Percentiles rank a stretch among this genome's conserved stretches.
Conservation (phyloP, 768 basidiomycete genomes). For the Suillus tomentosus region DNA sequence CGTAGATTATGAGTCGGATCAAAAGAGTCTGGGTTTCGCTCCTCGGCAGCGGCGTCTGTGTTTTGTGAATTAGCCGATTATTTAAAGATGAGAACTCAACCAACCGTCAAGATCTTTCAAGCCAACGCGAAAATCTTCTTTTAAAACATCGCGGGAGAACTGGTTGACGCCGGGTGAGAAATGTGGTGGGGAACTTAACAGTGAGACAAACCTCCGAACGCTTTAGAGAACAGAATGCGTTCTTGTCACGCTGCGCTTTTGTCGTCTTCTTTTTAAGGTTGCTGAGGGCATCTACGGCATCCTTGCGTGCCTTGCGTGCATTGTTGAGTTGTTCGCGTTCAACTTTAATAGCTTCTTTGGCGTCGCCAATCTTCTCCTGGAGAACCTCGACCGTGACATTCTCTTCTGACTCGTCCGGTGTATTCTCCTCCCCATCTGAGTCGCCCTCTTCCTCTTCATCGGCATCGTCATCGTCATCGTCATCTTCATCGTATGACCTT, state of each 20-base stretch:
- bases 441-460: constrained; percentile 29
- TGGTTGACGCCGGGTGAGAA: constrained; percentile 22
- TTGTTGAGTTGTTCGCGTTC: constrained; percentile 39
- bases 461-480: constrained; percentile 6
- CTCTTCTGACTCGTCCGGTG: constrained; percentile 32
- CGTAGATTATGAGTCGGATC: constrained; percentile 52
- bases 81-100: constrained; percentile 11
- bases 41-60: constrained; percentile 56
- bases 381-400: constrained; percentile 48
- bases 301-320: constrained; percentile 44
- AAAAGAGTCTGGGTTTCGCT: constrained; percentile 57
- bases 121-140: constrained; percentile 60
- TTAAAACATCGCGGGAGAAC: constrained; percentile 58
- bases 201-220: constrained; percentile 48
- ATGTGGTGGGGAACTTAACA: not conserved
- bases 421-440: constrained; percentile 19
- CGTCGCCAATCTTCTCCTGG: constrained; percentile 45
- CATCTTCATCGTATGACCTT: constrained; percentile 12
- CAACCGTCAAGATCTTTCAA: constrained; percentile 61
- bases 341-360: constrained; percentile 42
- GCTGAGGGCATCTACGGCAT: constrained; percentile 37
- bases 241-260: constrained; percentile 48
- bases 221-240: constrained; percentile 60
- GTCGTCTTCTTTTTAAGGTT: constrained; percentile 41
- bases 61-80: not conserved